These are phyloP conservation scores for Bipolaris sorokiniana DNA, from an alignment of 2,329 filamentous ascomycete genomes.

Conservation along the genomic window DNA sequence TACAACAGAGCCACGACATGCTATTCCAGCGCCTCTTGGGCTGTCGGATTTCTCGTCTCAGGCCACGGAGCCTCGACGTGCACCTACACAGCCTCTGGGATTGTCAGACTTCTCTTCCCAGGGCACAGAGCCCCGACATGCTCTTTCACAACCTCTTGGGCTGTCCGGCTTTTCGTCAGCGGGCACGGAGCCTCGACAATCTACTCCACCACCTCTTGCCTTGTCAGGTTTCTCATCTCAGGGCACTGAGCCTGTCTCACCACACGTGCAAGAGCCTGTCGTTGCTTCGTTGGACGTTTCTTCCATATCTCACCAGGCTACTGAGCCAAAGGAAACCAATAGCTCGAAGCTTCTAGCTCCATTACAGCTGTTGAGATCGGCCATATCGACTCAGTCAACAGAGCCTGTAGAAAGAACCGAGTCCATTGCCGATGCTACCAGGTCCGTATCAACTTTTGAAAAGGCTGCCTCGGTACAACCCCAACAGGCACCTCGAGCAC, in stretches of 20 bases:
- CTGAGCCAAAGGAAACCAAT: constrained; percentile 33
- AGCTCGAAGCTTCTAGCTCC: constrained; percentile 24
- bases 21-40: constrained; percentile 20
- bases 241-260: constrained; percentile 35
- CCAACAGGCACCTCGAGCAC: neutral
- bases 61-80: constrained; percentile 31
- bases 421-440: neutral
- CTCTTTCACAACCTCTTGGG: neutral
- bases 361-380: constrained; percentile 36
- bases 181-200: neutral
- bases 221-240: neutral
- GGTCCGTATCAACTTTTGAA: constrained; percentile 4
- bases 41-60: constrained; percentile 27
- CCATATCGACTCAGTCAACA: constrained; percentile 37
- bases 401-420: constrained; percentile 25
- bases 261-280: constrained; percentile 38
- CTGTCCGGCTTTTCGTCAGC: neutral
- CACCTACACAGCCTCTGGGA: constrained; percentile 20
- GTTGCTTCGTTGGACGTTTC: constrained; percentile 36
- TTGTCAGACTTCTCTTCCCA: constrained; percentile 29
- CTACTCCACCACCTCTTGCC: neutral
- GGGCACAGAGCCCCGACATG: neutral
- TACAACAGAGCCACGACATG: constrained; percentile 32
- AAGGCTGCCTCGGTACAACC: neutral
- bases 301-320: constrained; percentile 36